Base-by-base conservation (phyloP, 2,329 filamentous ascomycete species). In the Ilyonectria robusta region DNA sequence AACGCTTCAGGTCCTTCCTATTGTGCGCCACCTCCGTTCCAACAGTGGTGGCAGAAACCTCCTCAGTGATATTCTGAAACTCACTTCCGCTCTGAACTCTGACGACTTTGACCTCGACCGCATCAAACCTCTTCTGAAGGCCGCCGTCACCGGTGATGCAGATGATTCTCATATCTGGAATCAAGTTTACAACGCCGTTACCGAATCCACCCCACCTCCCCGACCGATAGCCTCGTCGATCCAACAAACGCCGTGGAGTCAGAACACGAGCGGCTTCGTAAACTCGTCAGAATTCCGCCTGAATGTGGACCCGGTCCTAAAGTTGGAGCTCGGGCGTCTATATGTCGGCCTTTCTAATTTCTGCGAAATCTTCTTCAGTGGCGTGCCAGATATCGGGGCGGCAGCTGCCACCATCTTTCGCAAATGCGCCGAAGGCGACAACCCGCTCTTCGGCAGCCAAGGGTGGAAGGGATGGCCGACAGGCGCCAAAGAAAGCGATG, bases 281-380 rank as follows among this genome's bases (percentile, higher is more conserved):
- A 82, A 79, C 65, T 80, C 77, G 1, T 81, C 78, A 7, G 76
- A 81, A 62, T 62, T 74, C 55, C 76, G 76, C 17, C 65, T 73
- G 55, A 19, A 80, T 68, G 67, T 78, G 17, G 77, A 82, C 44
- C 65, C 53, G 35, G 65, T 79, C 10, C 74, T 81, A 0, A 80
- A 76, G 67, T 62, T 77, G 51, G 78, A 81, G 55, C 74, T 81
- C 47, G 75, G 76, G 48, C 50, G 70, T 72, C 67, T 82, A 47
- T 78, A 82, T 69, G 72, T 81, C 67, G 77, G 73, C 15, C 62
- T 83, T 62, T 78, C 48, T 23, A 26, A 70, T 23, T 81, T 82
- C 64, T 53, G 76, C 70, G 55, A 81, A 44, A 68, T 71, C 10
- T 81, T 72, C 57, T 81, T 81, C 62, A 68, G 77, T 47, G 23